Evolutionary conservation across 148 eudicot species (phyloP).

Genomic region (Limonium bicolor): DNA sequence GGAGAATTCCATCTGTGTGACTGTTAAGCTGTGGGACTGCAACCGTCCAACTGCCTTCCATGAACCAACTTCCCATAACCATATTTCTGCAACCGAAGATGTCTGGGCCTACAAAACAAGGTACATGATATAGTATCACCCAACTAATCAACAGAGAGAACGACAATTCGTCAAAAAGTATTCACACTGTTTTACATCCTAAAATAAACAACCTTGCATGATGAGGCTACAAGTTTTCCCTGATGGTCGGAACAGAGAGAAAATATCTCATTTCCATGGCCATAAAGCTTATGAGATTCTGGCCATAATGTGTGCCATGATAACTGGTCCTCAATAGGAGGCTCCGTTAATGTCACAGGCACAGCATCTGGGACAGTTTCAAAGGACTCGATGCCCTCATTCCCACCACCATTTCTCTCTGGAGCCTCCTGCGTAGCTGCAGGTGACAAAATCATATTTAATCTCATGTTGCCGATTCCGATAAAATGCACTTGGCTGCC

Average conservation of each 20-base stretch:
- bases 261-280: constrained; percentile 91
- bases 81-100: constrained; percentile 78
- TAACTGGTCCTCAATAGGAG: constrained; percentile 93
- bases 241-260: constrained; percentile 70
- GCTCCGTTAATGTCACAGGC: constrained; percentile 77
- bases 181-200: background rate
- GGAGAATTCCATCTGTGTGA: constrained; percentile 85
- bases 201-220: constrained; percentile 62
- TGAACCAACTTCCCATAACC: constrained; percentile 94
- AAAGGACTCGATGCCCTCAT: constrained; percentile 61
- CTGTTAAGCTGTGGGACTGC: constrained; percentile 89
- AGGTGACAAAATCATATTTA: constrained; percentile 4
- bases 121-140: background rate
- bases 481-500: too few species aligned
- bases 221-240: constrained; percentile 84
- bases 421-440: constrained; percentile 36
- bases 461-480: too few species aligned
- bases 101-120: constrained; percentile 64
- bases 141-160: background rate
- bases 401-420: constrained; percentile 33
- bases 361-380: constrained; percentile 93
- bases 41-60: constrained; percentile 89
- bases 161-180: background rate
- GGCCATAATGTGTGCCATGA: constrained; percentile 97
- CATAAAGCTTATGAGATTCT: constrained; percentile 89